phyloP scores from a whole-genome alignment of 192 early-diverging fungal genomes.

The Podila clonocystis region DNA sequence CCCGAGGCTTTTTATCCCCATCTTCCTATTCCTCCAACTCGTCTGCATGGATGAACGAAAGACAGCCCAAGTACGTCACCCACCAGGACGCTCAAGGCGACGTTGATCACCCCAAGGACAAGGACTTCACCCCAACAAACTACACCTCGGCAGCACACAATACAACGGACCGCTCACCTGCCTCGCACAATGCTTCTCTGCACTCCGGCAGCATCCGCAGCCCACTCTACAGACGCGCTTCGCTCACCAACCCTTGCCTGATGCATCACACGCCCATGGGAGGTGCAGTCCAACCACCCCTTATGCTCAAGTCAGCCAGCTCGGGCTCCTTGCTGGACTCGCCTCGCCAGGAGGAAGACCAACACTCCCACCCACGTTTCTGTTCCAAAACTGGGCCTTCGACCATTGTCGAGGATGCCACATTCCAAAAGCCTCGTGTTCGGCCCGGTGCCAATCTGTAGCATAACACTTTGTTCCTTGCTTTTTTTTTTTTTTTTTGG shows the following conservation, averaged over 20 bases:
- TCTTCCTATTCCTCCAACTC: neutral
- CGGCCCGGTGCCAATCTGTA: too few species aligned
- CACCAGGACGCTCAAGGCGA: neutral
- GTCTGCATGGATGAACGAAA: neutral
- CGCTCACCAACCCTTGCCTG: slow-evolving; percentile 45
- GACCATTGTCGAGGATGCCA: neutral
- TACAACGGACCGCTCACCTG: neutral
- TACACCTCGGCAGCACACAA: neutral
- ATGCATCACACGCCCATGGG: slow-evolving; percentile 27
- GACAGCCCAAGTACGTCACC: neutral
- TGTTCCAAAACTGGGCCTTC: neutral
- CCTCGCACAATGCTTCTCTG: neutral
- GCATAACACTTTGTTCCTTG: too few species aligned
- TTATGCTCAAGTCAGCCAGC: slow-evolving; percentile 23
- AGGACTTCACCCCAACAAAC: neutral
- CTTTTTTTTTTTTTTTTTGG: too few species aligned
- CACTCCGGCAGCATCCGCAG: neutral
- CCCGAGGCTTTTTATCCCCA: neutral
- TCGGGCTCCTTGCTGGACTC: neutral
- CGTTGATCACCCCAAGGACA: neutral
- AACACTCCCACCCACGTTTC: neutral
- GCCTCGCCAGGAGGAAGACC: neutral
- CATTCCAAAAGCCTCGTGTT: neutral
- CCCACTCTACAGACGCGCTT: slow-evolving; percentile 8
- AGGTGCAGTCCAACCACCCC: slow-evolving; percentile 27